Evolutionary conservation across 2,329 filamentous ascomycete species (phyloP).

Genomic region (Verticillium klebahnii): DNA sequence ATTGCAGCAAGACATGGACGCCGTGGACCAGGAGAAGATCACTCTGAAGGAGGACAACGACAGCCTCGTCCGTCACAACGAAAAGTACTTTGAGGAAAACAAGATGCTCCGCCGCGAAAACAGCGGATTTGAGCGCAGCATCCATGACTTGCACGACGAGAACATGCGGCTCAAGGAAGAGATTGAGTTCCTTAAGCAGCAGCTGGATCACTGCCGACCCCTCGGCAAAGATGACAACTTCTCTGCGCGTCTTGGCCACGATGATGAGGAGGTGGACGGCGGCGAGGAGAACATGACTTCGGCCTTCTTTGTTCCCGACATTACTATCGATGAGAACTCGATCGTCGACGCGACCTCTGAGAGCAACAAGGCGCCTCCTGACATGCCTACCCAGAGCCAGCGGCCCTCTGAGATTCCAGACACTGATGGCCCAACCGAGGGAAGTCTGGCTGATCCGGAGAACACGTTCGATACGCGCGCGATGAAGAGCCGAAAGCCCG

Average conservation of each 20-base stretch:
- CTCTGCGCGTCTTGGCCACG: slow-evolving; percentile 23
- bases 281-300: slow-evolving; percentile 50
- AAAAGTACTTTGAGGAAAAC: slow-evolving; percentile 50
- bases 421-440: slow-evolving; percentile 21
- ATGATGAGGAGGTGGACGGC: slow-evolving; percentile 24
- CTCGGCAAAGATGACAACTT: slow-evolving; percentile 29
- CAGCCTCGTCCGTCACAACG: slow-evolving; percentile 49
- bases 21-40: slow-evolving; percentile 36
- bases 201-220: slow-evolving; percentile 37
- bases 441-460: slow-evolving; percentile 11
- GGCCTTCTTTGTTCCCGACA: slow-evolving; percentile 54
- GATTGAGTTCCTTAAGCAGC: slow-evolving; percentile 38
- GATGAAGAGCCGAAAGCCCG: background rate
- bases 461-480: slow-evolving; percentile 13
- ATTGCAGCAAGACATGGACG: slow-evolving; percentile 31
- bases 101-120: slow-evolving; percentile 44
- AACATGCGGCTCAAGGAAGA: slow-evolving; percentile 43
- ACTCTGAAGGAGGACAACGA: slow-evolving; percentile 46
- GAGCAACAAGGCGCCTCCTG: slow-evolving; percentile 14
- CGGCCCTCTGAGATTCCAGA: slow-evolving; percentile 22
- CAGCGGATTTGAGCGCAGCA: slow-evolving; percentile 39
- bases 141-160: slow-evolving; percentile 40
- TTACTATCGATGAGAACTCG: slow-evolving; percentile 42
- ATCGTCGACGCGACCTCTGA: slow-evolving; percentile 10
- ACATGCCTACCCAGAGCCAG: slow-evolving; percentile 26